phyloP scores from a whole-genome alignment of 257 asterid genomes.

The Cynanchum wilfordii region DNA sequence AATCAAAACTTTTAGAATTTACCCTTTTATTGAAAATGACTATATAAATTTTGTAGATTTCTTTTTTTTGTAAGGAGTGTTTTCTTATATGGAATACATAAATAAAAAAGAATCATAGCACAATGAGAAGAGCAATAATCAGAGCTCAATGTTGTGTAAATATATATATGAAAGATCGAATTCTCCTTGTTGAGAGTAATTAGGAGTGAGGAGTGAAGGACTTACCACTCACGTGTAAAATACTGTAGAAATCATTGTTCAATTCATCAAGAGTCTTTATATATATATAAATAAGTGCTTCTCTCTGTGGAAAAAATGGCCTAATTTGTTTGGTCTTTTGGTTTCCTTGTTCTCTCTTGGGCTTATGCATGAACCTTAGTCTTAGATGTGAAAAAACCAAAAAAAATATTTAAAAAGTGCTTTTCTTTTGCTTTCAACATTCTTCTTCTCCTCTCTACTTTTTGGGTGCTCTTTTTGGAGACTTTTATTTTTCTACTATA shows the following conservation, averaged over 20 bases:
- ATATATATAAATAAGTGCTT: neutral
- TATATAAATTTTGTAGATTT: no score
- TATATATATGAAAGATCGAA: neutral
- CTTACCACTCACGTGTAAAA: conserved; percentile 22
- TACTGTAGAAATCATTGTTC: conserved; percentile 9
- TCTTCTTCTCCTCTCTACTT: conserved; percentile 8
- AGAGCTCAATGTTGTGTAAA: neutral
- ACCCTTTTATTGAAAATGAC: no score
- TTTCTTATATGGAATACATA: no score
- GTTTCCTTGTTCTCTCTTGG: conserved; percentile 13
- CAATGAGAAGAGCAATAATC: conserved; percentile 1
- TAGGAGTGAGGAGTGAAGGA: conserved; percentile 2
- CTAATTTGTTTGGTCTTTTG: conserved; percentile 21
- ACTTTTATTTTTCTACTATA: conserved; percentile 3
- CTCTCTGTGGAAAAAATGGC: neutral
- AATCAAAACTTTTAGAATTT: no score
- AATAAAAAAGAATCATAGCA: conserved; percentile 8
- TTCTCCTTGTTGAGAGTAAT: neutral
- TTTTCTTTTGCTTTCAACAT: neutral
- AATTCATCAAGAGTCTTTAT: neutral
- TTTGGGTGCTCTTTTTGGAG: neutral
- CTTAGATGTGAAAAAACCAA: conserved; percentile 4
- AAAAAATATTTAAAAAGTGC: neutral
- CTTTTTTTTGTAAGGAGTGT: no score
- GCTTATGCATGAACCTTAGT: conserved; percentile 29